Evolutionary conservation across 169 alveolate species (phyloP), one percentile per base, ranked within the genome.

Genomic region (Theileria equi): DNA sequence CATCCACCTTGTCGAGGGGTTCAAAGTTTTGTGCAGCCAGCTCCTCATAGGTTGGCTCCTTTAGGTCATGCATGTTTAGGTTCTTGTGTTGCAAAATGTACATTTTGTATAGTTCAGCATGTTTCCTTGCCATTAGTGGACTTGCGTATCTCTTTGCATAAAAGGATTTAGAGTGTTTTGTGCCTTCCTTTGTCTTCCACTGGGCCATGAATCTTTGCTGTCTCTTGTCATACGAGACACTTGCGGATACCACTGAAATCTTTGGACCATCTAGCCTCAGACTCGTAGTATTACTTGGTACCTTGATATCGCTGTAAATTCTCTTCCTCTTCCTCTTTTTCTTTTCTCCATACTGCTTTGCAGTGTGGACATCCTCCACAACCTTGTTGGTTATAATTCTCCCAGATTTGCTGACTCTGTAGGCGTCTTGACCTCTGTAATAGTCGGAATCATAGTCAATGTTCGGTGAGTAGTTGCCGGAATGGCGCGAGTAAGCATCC

Each of bases 151-250:
- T 36, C 61, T 83, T 83, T 16, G 88, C 84, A 41, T 83, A 83
- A 41, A 83, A 83, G 0, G 90, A 81, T 48, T 83, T 83, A 8
- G 90, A 81, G 54, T 83, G 90, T 41, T 83, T 83, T 5, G 89
- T 73, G 13, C 90, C 90, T 41, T 83, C 90, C n/a, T 79, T 31
- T 19, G 91, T 84, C 72, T 84, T 84, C 91, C 91, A 84, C 57
- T 84, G 91, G 0, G 91, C 91, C 91, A 84, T 84, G 44, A 81
- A 84, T 10, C 91, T 50, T 41, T 84, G 88, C 68, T 84, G 91
- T 25, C 86, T 54, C 43, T 84, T 70, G 60, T 84, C 91, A 32
- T 70, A 84, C 1, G 90, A 66, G 17, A 84, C 88, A 41, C 87
- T 70, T 7, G 90, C 91, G 7, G 91, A 84, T 13, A 84, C 90